phyloP scores from a whole-genome alignment of 169 alveolate species.

The Babesia gibsoni region DNA sequence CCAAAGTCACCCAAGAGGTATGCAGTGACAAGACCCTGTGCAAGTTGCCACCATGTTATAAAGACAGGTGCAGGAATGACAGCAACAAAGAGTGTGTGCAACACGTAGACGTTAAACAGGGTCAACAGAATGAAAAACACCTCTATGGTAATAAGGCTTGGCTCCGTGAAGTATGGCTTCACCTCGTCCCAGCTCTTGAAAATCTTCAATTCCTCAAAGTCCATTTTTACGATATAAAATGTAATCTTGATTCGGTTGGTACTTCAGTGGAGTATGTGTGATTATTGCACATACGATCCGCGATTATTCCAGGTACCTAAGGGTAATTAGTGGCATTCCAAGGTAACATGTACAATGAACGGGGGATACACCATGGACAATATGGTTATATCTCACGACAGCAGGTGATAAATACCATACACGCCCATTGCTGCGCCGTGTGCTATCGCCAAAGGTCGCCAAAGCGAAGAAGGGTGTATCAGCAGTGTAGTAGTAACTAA shows the following conservation, averaged over 20 bases:
- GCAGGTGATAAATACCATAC: not conserved
- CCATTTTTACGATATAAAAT: conserved; percentile 5
- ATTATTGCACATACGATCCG: conserved; percentile 2
- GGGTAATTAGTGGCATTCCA: too few species aligned
- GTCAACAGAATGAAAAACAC: conserved; percentile 82
- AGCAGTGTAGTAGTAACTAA: too few species aligned
- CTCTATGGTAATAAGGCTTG: conserved; percentile 84
- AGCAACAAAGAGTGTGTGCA: conserved; percentile 85
- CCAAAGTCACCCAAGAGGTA: conserved; percentile 89
- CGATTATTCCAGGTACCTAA: too few species aligned
- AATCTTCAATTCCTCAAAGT: conserved; percentile 24
- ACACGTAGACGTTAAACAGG: conserved; percentile 86
- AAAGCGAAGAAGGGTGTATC: too few species aligned
- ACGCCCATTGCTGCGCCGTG: not conserved
- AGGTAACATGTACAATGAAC: too few species aligned
- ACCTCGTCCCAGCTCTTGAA: conserved; percentile 77
- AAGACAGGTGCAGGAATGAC: conserved; percentile 88
- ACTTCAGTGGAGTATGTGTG: too few species aligned
- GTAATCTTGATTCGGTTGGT: not conserved
- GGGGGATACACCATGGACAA: too few species aligned
- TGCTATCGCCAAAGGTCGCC: too few species aligned
- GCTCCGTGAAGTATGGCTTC: conserved; percentile 82
- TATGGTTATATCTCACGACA: too few species aligned
- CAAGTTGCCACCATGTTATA: conserved; percentile 91
- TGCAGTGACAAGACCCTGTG: conserved; percentile 89